Evolutionary conservation across 768 basidiomycete genomes (phyloP), one percentile per base, ranked within the genome.

Genomic region (Hebeloma cylindrosporum): DNA sequence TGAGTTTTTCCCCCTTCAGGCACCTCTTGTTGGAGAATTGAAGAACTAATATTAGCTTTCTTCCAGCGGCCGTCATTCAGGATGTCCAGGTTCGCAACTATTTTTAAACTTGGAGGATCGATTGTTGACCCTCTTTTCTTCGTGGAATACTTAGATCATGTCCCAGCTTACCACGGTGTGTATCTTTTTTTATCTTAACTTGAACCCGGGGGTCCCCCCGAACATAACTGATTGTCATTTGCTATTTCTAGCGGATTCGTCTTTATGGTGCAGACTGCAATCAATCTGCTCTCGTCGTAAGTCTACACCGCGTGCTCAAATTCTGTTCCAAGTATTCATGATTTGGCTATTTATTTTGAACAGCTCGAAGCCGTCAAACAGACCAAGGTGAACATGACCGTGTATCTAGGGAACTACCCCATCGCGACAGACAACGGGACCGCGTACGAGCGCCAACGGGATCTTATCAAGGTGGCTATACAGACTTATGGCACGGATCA

Each of bases 231-330:
- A 27, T 31, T 35, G 40, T 29, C 33, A 14, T 37, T 13, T 26
- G 32, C 34, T 30, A 7, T 48, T 37, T 37, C n/a, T 48, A 77
- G 80, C 82, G 80, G 40, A 69, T 92, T 50, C 87, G 88, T 56
- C 71, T 93, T 27, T 95, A 94, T 61, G 92, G 92, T 29, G 81
- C 89, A 26, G 88, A 92, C 64, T 92, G 88, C 61, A 91, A 92
- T 60, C 84, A 88, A 61, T 79, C 83, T 3, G 83, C 83, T 0
- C 72, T 89, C 16, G 84, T 90, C 37, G 80, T 83, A 60, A 27
- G 80, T 70, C 18, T 32, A 27, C 11, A 5, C 41, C 9, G 26
- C 8, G 1, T 36, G 18, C 21, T n/a, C 11, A 29, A 29, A 28
- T 29, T 23, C 5, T n/a, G n/a, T 11, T 11, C n/a, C 14, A 5